Evolutionary conservation across 176 grass and related monocot genomes (phyloP).

Genomic region (Carex pumila): DNA sequence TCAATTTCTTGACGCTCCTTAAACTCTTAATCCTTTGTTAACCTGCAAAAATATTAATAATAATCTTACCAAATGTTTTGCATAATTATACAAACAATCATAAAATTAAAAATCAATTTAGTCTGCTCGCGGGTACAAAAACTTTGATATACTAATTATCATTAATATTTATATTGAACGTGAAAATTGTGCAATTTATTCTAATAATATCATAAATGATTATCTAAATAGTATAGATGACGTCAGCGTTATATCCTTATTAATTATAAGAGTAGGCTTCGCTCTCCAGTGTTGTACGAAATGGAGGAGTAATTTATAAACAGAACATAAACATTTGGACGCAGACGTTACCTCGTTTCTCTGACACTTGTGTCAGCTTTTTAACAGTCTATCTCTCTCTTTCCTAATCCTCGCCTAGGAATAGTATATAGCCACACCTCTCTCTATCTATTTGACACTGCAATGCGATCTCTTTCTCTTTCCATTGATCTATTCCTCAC

Average conservation of each 20-base stretch:
- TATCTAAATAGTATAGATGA: neutral
- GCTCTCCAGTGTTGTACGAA: neutral
- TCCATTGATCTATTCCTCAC: neutral
- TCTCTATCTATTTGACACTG: slow-evolving; percentile 11
- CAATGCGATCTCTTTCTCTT: neutral
- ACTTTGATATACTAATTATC: neutral
- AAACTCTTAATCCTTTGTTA: too few relatives aligned
- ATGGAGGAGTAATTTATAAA: slow-evolving; percentile 6
- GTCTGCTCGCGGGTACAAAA: too few relatives aligned
- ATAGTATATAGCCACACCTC: slow-evolving; percentile 12
- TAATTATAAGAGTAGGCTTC: neutral
- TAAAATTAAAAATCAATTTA: neutral
- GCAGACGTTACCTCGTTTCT: slow-evolving; percentile 42
- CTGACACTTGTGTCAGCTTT: slow-evolving; percentile 33
- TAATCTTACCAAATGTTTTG: neutral
- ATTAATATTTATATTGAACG: neutral
- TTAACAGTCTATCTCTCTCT: slow-evolving; percentile 16
- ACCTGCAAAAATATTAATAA: neutral
- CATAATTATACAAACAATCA: neutral
- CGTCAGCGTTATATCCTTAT: neutral
- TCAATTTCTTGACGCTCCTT: too few relatives aligned
- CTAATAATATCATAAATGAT: neutral
- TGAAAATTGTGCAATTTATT: neutral
- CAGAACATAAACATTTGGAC: slow-evolving; percentile 15
- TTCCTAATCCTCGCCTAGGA: neutral